phyloP scores from a whole-genome alignment of 176 grass and related monocot genomes.

The Bothriochloa decipiens region DNA sequence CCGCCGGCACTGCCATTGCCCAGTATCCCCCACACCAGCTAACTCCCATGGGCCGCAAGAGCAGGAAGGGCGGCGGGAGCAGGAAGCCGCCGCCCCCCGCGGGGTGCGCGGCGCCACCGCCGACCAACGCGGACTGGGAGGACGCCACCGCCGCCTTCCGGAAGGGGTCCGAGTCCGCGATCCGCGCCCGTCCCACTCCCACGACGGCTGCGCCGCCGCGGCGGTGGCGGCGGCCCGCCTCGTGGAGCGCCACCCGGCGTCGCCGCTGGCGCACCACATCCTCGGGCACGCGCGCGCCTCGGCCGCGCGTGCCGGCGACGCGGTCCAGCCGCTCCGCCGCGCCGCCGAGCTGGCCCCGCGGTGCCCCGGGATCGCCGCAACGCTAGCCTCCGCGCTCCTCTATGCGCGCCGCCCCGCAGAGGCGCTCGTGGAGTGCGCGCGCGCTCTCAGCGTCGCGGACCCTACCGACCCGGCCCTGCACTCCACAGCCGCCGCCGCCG shows the following conservation, averaged over 20 bases:
- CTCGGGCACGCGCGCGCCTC: not conserved
- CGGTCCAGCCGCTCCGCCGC: not conserved
- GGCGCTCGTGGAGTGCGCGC: constrained; percentile 18
- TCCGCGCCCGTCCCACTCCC: not conserved
- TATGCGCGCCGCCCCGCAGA: not conserved
- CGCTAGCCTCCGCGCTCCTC: constrained; percentile 18
- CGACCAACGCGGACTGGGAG: constrained; percentile 10
- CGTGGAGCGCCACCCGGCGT: constrained; percentile 13
- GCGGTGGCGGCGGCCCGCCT: not conserved
- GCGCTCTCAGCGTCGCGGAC: not conserved
- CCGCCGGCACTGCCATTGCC: not conserved
- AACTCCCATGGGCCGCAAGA: constrained; percentile 23
- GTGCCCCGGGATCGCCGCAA: constrained; percentile 18
- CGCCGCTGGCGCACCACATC: constrained; percentile 17
- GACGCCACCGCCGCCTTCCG: constrained; percentile 14
- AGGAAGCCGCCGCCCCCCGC: not conserved
- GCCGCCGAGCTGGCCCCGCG: not conserved
- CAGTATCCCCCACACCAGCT: not conserved
- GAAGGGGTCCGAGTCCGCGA: not conserved
- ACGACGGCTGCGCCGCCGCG: not conserved
- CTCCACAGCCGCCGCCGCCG: not conserved
- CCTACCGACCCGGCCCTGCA: constrained; percentile 34
- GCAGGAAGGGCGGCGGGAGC: not conserved
- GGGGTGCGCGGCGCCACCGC: not conserved
- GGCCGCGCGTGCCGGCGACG: not conserved